These are phyloP conservation scores for Podospora sp. DNA, from an alignment of 495 filamentous ascomycete species.

Conservation along the genomic window DNA sequence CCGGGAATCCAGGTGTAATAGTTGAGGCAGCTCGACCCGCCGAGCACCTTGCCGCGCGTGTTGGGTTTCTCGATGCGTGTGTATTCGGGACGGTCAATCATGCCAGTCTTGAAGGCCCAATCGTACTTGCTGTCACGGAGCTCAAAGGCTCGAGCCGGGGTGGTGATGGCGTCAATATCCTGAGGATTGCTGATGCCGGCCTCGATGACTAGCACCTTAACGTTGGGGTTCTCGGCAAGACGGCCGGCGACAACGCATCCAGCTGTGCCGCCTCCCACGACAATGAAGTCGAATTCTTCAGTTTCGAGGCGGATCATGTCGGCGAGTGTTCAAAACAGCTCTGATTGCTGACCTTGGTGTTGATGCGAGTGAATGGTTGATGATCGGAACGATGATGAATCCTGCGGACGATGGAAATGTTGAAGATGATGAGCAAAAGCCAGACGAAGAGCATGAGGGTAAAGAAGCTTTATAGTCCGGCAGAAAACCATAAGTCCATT, in stretches of 20 bases:
- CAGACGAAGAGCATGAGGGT: too few species aligned
- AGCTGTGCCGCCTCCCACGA: too few species aligned
- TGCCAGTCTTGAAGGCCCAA: slow-evolving; percentile 66
- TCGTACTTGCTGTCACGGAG: slow-evolving; percentile 61
- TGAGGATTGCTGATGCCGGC: slow-evolving; percentile 58
- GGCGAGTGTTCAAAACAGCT: too few species aligned
- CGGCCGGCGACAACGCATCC: slow-evolving; percentile 61
- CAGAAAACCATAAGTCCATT: too few species aligned
- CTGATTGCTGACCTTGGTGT: too few species aligned
- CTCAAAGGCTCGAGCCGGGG: slow-evolving; percentile 56
- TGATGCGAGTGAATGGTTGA: too few species aligned
- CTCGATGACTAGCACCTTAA: slow-evolving; percentile 58
- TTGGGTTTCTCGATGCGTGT: slow-evolving; percentile 65
- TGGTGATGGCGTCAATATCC: slow-evolving; percentile 60
- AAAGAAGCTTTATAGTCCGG: too few species aligned
- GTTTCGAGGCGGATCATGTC: too few species aligned
- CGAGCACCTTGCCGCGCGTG: slow-evolving; percentile 41
- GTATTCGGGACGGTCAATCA: slow-evolving; percentile 64
- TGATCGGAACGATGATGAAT: too few species aligned
- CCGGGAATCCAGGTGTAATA: neutral
- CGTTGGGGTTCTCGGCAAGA: slow-evolving; percentile 60
- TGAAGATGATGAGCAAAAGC: too few species aligned
- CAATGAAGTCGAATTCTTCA: too few species aligned
- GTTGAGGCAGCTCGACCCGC: neutral
- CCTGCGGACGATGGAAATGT: too few species aligned